Evolutionary conservation across 1,284 basidiomycete species (phyloP), one percentile per base, ranked within the genome.

Genomic region (Fomitiporia mediterranea): DNA sequence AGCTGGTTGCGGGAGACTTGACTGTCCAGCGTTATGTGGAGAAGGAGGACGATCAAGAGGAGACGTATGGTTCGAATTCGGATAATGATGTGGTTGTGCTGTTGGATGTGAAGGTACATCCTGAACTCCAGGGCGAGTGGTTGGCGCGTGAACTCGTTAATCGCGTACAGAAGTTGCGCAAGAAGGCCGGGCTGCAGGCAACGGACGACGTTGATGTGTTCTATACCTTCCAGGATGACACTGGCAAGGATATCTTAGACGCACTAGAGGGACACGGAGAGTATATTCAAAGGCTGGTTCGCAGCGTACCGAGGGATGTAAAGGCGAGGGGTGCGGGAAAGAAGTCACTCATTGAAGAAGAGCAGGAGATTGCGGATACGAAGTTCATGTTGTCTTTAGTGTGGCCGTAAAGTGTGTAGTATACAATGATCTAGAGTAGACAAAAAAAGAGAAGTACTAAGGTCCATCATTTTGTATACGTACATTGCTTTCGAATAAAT

Each of bases 81-180:
- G 94, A 99, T 73, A 92, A 90, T 66, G 93, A 98, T 62, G 94
- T 97, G 51, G 94, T 98, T 52, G 83, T 98, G 60, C 80, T 97
- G 46, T 82, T 99, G 40, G 96, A 99, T 70, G 83, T 91, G 58
- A 83, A 91, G 68, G 81, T 90, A 53, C 89, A 97, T 65, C 81
- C 89, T 1, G 94, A 97, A 64, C 81, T 99, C 55, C 84, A 89
- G 70, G 79, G 84, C 57, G 91, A 98, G 73, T 94, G 93, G 73
- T 79, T 95, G 37, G 87, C 93, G 44, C 82, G 97, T 50, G 94
- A 97, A 70, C 72, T 98, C 61, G 89, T 91, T 63, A 97, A 97
- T 67, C 89, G 96, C 53, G 89, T 99, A 49, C 97, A 99, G 77
- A 93, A 94, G 68, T 75, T 98, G 63, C 81, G 97, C 63, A 99